phyloP scores from a whole-genome alignment of 1,284 basidiomycete genomes.

The Xerocomus nothofagi region DNA sequence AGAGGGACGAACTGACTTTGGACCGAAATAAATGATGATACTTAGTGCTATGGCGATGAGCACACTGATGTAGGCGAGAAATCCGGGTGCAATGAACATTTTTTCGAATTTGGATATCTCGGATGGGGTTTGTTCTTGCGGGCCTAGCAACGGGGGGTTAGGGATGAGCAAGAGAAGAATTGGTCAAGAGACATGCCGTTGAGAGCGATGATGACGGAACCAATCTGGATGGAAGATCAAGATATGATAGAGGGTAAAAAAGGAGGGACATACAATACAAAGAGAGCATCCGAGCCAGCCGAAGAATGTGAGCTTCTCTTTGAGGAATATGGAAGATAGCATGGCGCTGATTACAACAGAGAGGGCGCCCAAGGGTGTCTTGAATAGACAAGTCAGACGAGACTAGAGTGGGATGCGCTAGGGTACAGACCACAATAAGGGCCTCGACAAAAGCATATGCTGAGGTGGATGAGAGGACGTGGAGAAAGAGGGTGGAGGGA shows the following conservation, averaged over 20 bases:
- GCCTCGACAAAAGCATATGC: slow-evolving; percentile 91
- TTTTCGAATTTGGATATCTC: slow-evolving; percentile 80
- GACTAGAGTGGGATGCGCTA: slow-evolving; percentile 9
- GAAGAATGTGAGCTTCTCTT: slow-evolving; percentile 89
- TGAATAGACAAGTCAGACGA: slow-evolving; percentile 4
- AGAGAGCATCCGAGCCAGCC: slow-evolving; percentile 92
- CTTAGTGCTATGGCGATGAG: slow-evolving; percentile 63
- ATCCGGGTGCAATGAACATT: slow-evolving; percentile 86
- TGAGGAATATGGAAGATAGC: slow-evolving; percentile 89
- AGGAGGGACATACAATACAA: slow-evolving; percentile 62
- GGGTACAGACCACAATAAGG: slow-evolving; percentile 71
- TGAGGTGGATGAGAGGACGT: slow-evolving; percentile 31
- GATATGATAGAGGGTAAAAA: neutral
- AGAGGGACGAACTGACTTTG: slow-evolving; percentile 47
- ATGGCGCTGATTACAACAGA: slow-evolving; percentile 96
- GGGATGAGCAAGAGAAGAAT: neutral
- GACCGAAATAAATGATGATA: slow-evolving; percentile 80
- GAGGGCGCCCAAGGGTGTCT: slow-evolving; percentile 95
- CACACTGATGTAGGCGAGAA: slow-evolving; percentile 74
- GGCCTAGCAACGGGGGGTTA: slow-evolving; percentile 51
- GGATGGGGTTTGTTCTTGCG: slow-evolving; percentile 76
- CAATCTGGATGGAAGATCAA: slow-evolving; percentile 51
- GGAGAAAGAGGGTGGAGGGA: slow-evolving; percentile 25
- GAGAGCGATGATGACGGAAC: slow-evolving; percentile 82
- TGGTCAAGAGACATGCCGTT: slow-evolving; percentile 49